Evolutionary conservation across 2,329 filamentous ascomycete genomes (phyloP).

Genomic region (Paraphoma chrysanthemicola): DNA sequence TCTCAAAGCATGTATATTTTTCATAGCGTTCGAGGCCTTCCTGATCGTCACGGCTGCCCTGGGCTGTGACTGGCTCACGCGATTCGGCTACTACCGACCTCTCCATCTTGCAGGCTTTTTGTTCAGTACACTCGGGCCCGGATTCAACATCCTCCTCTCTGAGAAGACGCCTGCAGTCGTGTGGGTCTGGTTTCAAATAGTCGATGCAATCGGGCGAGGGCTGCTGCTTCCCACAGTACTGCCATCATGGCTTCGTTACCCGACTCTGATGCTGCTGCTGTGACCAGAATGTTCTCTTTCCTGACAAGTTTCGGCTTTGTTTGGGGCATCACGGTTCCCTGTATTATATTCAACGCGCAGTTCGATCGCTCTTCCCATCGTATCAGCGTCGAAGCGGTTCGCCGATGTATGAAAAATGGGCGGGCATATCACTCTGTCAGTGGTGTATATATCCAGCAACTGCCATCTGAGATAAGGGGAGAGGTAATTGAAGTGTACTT

Average conservation of each 20-base stretch:
- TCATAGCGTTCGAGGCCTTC: constrained; percentile 9
- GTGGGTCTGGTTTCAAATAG: constrained; percentile 22
- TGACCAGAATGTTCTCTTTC: constrained; percentile 19
- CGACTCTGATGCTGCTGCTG: constrained; percentile 16
- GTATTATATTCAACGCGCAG: constrained; percentile 19
- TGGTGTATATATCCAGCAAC: background rate
- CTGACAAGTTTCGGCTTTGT: constrained; percentile 23
- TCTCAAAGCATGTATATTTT: constrained; percentile 9
- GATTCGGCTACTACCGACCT: constrained; percentile 30
- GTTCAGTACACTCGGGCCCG: constrained; percentile 8
- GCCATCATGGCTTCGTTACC: constrained; percentile 10
- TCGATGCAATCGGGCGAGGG: constrained; percentile 12
- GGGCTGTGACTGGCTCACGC: background rate
- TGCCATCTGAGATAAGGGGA: background rate
- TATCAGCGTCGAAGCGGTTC: background rate
- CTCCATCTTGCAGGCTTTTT: constrained; percentile 9
- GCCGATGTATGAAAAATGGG: constrained; percentile 4
- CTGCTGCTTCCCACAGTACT: constrained; percentile 1
- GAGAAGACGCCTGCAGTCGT: background rate
- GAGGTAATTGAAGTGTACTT: constrained; percentile 41
- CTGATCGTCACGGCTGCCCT: constrained; percentile 7
- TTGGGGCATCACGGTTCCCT: constrained; percentile 26
- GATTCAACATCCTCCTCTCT: constrained; percentile 12
- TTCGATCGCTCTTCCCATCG: background rate
- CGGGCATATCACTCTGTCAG: constrained; percentile 13